Base-by-base conservation (phyloP, 371 early-diverging fungal species). In the Agmasoma carcini region DNA sequence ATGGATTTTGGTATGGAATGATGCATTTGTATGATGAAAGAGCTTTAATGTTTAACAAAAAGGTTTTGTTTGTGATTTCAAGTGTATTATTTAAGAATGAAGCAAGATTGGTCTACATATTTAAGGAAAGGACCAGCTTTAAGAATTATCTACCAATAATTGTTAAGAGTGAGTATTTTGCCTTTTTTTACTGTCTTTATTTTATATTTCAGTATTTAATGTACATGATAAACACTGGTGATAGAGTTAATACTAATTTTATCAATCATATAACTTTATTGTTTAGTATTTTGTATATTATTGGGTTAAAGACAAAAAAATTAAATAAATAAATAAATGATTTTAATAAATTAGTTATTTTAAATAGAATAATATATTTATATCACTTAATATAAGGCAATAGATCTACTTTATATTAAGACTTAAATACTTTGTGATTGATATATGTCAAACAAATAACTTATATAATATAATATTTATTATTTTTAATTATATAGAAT, bases 241-340 rank as follows among this genome's bases (percentile, higher is more conserved):
- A n/a, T 22, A 40, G 19, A 17, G 34, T 55, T 6, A 20, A 15
- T 9, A 39, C 23, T 27, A 57, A 57, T 29, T 57, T 57, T 29
- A 6, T 57, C 9, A 15, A 11, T 6, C 51, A 29, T 20, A n/a
- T 40, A 7, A 14, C 58, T 11, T 33, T 45, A n/a, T 5, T 27
- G 23, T 57, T 59, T 40, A 46, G 12, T 7, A 4, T 26, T 11
- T 17, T 52, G 2, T 59, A 52, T 36, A 30, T 59, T 7, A 5
- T 52, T 36, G 52, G n/a, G n/a, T n/a, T n/a, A n/a, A n/a, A n/a
- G n/a, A n/a, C n/a, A n/a, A n/a, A 58, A 4, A 47, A 47, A 47
- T 17, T 6, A 51, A 11, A 29, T 14, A 38, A 31, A 37, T 26
- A 4, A 40, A 22, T 12, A 6, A 54, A 11, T 39, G 41, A 14